phyloP scores from a whole-genome alignment of 768 basidiomycete species.

The Leccinellum albellum region DNA sequence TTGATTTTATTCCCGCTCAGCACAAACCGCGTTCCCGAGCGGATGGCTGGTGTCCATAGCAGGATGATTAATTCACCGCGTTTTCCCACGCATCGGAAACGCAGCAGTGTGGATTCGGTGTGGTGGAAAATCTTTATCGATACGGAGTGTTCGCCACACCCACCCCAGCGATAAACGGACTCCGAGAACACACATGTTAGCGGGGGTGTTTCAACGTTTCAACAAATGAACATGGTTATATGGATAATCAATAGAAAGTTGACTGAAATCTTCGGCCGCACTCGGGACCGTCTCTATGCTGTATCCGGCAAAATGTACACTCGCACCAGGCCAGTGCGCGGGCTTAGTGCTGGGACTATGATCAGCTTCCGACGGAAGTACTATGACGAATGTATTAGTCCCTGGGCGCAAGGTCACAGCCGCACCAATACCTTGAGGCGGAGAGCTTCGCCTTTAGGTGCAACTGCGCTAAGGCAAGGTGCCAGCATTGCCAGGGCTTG shows the following conservation, averaged over 20 bases:
- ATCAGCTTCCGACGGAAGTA: constrained; percentile 25
- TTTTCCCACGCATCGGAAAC: constrained; percentile 21
- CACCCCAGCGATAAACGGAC: constrained; percentile 24
- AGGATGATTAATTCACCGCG: constrained; percentile 23
- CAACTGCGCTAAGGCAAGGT: constrained; percentile 28
- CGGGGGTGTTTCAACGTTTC: constrained; percentile 17
- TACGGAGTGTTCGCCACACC: constrained; percentile 14
- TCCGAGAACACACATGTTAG: constrained; percentile 28
- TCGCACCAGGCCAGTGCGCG: constrained; percentile 12
- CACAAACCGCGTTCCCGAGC: constrained; percentile 80
- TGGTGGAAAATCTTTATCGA: constrained; percentile 19
- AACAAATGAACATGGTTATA: constrained; percentile 27
- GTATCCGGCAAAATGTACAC: constrained; percentile 8
- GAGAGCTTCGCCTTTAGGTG: constrained; percentile 30
- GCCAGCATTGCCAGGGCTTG: no score
- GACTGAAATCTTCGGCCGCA: constrained; percentile 13
- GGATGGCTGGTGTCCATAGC: constrained; percentile 37
- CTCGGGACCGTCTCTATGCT: constrained; percentile 21
- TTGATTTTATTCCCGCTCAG: constrained; percentile 46
- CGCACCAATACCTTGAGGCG: constrained; percentile 34
- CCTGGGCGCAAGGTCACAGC: constrained; percentile 27
- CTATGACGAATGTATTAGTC: constrained; percentile 28
- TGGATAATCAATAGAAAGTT: constrained; percentile 30
- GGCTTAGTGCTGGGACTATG: constrained; percentile 17
- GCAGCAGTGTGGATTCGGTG: constrained; percentile 9